Percentiles rank a stretch among this genome's conserved stretches.
These are phyloP conservation scores for Naganishia sp. DNA, from an alignment of 1,284 basidiomycete species.

Conservation along the genomic window DNA sequence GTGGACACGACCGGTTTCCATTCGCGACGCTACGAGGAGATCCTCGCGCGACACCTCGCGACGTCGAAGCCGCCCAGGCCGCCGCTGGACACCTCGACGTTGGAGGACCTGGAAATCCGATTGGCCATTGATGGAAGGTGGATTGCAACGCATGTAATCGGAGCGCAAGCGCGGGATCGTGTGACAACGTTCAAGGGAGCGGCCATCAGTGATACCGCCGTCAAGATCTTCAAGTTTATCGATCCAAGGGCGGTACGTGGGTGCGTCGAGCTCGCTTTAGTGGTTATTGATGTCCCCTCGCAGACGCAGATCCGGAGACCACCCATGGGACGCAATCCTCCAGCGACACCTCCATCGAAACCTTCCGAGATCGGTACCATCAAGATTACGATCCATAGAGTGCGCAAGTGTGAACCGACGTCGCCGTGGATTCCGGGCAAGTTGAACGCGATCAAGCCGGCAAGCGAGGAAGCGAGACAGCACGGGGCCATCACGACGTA, in stretches of 20 bases:
- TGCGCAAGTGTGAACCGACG: neutral
- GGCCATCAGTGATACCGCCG: neutral
- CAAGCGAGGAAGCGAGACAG: neutral
- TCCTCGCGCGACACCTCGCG: neutral
- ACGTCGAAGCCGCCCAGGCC: neutral
- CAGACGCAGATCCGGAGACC: neutral
- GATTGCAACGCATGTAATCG: conserved; percentile 1
- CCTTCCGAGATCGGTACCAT: neutral
- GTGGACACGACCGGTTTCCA: conserved; percentile 6
- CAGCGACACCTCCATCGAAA: neutral
- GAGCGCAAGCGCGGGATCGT: neutral
- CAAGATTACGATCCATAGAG: conserved; percentile 15
- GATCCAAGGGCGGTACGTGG: neutral
- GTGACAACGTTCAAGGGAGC: neutral
- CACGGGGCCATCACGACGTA: neutral
- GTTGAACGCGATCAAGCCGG: neutral
- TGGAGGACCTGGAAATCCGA: neutral
- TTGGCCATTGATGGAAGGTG: conserved; percentile 10
- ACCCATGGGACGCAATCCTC: neutral
- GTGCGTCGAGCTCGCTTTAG: too few species aligned
- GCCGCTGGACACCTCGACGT: neutral
- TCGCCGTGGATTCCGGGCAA: conserved; percentile 2
- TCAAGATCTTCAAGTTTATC: conserved; percentile 1
- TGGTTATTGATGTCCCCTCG: neutral
- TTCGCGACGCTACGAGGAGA: neutral